Evolutionary conservation across 345 rosid species (phyloP).

Genomic region (Citrus unshiu): DNA sequence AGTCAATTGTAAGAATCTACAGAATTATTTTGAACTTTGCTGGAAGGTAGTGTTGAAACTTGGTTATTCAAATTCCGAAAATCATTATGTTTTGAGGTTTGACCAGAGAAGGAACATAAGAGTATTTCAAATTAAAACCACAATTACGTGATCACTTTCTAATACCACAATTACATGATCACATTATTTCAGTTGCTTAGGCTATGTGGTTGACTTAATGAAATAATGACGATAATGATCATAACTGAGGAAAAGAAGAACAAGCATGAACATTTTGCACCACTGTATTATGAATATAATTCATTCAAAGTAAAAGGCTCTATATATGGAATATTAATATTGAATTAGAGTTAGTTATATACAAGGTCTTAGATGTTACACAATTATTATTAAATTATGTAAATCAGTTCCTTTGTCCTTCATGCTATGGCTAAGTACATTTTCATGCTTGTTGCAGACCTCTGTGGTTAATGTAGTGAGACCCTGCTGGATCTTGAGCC

Average conservation of each 20-base stretch:
- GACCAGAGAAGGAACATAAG: not conserved
- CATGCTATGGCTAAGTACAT: not conserved
- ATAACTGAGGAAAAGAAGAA: not conserved
- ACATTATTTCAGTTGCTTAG: not conserved
- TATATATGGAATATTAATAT: not conserved
- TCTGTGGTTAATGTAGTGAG: constrained; percentile 58
- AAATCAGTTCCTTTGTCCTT: not conserved
- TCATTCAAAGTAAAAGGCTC: not conserved
- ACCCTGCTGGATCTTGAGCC: constrained; percentile 94
- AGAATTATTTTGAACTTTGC: not conserved
- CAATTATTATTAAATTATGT: not conserved
- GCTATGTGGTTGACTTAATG: too few relatives aligned
- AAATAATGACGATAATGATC: too few relatives aligned
- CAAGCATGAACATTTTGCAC: not conserved
- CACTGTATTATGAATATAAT: not conserved
- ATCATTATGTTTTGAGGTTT: not conserved
- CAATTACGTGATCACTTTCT: too few relatives aligned
- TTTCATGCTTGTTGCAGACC: constrained; percentile 47
- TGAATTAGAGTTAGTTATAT: not conserved
- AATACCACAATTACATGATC: too few relatives aligned
- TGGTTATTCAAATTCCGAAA: not conserved
- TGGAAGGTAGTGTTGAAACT: not conserved
- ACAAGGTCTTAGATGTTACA: not conserved
- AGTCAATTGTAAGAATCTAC: not conserved
- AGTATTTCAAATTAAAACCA: not conserved